Percentiles rank a stretch among this genome's conserved stretches.
These are phyloP conservation scores for Thamnidium elegans DNA, from an alignment of 192 early-diverging fungal genomes.

Conservation along the genomic window DNA sequence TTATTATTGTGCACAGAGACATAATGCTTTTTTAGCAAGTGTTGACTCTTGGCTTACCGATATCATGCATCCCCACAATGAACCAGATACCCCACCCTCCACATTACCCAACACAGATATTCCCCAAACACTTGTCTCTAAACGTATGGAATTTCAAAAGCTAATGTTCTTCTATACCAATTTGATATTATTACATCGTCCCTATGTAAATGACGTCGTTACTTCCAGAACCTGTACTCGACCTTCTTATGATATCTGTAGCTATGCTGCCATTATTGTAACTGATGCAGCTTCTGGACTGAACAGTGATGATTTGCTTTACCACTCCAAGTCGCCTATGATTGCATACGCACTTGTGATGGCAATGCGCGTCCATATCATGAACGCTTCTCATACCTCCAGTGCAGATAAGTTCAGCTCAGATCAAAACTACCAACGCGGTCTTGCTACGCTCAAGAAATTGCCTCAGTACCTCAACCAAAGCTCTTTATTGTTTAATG, in stretches of 20 bases:
- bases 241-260: conserved; percentile 43
- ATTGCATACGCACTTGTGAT: conserved; percentile 45
- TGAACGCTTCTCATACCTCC: conserved; percentile 4
- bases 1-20: neutral
- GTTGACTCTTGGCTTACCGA: conserved; percentile 26
- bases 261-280: conserved; percentile 45
- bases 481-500: conserved; percentile 2
- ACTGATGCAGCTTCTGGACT: conserved; percentile 30
- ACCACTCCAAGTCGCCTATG: conserved; percentile 43
- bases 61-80: conserved; percentile 1
- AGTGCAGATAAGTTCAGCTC: conserved; percentile 1
- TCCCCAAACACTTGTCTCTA: conserved; percentile 10
- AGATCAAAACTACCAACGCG: neutral
- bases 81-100: conserved; percentile 8
- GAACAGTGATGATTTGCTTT: conserved; percentile 36
- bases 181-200: conserved; percentile 46
- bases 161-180: conserved; percentile 34
- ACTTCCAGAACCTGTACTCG: conserved; percentile 25
- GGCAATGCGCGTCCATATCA: conserved; percentile 43
- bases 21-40: conserved; percentile 25
- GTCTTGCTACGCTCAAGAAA: neutral
- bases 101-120: conserved; percentile 1
- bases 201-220: conserved; percentile 44
- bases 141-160: conserved; percentile 32
- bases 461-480: conserved; percentile 1